Base-by-base conservation (phyloP, 805 yeast genomes). In the Vanderwaltozyma tropicalis region DNA sequence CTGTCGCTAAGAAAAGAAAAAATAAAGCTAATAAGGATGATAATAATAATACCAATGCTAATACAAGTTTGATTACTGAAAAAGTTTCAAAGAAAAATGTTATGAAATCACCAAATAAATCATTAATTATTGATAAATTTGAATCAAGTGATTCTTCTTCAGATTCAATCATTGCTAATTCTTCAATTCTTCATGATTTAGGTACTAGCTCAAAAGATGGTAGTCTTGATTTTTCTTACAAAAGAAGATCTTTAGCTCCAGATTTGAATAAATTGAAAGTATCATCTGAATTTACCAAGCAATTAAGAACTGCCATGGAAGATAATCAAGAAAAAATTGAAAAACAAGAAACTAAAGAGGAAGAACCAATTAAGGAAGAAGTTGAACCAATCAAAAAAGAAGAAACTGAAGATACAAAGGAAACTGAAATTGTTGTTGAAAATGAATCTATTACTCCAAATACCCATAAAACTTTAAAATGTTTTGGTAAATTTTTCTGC, bases 221-320 rank as follows among this genome's bases (percentile, higher is more conserved):
- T 22, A 22, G 25, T 8, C 5, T 4, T n/a, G 28, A 32, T 15
- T 15, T 32, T 15, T 4, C 6, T 9, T 22, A 26, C 20, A 20
- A 20, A 5, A 37, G 28, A 20, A 51, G 35, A 41, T 48, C 55
- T 1, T 28, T 52, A 11, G 44, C 63, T 1, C 62, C 67, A 8
- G 62, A 57, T 42, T 41, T 62, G 14, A 42, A 50, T 4, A 55
- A 55, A 28, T 41, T 62, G 33, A 62, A 55, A 13, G 57, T 61
- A 8, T 56, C 63, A 15, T 37, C 52, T 8, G 61, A 52, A 7
- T 60, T 68, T 41, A 68, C 69, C 1, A 50, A 65, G 19, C 60
- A 61, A 27, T 48, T 66, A 35, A 57, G 41, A 15, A 43, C 41
- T n/a, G 50, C 53, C 1, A 32, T 44, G 11, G 39, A 42, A 19